Percentiles rank a stretch among this genome's conserved stretches.
These are phyloP conservation scores for Glycine soja DNA, from an alignment of 306 rosid genomes.

Conservation along the genomic window DNA sequence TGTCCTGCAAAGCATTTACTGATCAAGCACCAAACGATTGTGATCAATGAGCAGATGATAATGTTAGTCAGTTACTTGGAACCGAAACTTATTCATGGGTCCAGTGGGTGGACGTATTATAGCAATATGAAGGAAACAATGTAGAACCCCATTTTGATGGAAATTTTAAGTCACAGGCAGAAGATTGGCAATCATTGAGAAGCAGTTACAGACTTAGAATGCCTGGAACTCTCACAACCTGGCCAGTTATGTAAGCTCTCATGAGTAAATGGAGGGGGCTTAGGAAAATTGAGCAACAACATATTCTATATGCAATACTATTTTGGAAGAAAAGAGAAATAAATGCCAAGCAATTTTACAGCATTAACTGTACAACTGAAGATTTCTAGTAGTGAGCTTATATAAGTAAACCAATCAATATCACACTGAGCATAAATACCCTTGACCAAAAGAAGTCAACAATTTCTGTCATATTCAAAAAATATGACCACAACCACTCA, in stretches of 20 bases:
- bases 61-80: conserved; percentile 24
- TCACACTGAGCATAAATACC: conserved; percentile 24
- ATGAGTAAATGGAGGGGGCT: conserved; percentile 17
- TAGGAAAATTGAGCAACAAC: conserved; percentile 19
- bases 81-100: conserved; percentile 15
- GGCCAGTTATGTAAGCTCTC: conserved; percentile 98
- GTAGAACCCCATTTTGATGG: conserved; percentile 13
- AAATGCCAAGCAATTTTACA: conserved; percentile 10
- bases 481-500: conserved; percentile 16
- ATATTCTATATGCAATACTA: conserved; percentile 27
- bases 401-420: conserved; percentile 4
- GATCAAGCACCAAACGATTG: conserved; percentile 39
- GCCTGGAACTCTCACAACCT: conserved; percentile 87
- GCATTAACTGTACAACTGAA: conserved; percentile 18
- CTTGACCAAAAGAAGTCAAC: conserved; percentile 8
- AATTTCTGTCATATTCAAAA: conserved; percentile 13
- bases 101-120: conserved; percentile 21
- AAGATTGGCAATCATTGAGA: conserved; percentile 49
- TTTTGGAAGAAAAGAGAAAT: conserved; percentile 25
- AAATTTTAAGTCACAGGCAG: conserved; percentile 19
- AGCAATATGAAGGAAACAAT: conserved; percentile 5
- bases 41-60: conserved; percentile 35
- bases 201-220: conserved; percentile 55
- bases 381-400: conserved; percentile 22
- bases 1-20: conserved; percentile 15